Percentiles rank a stretch among this genome's conserved stretches.
phyloP scores from a whole-genome alignment of 2,329 filamentous ascomycete genomes.

The Fusarium sp. region DNA sequence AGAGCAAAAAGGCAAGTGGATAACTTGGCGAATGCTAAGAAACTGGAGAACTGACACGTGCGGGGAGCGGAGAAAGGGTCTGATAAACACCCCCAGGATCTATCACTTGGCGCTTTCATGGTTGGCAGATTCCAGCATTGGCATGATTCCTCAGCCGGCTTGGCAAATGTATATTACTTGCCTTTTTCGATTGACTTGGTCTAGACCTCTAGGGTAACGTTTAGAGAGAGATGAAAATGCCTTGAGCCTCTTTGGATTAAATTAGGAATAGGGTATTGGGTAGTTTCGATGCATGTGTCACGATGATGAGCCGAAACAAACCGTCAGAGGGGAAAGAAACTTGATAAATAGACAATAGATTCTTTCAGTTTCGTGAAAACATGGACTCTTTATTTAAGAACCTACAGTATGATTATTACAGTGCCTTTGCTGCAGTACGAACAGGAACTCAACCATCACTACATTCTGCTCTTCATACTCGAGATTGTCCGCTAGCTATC shows the following conservation, averaged over 20 bases:
- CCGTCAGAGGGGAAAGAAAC: neutral
- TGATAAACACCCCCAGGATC: neutral
- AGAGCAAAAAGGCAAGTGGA: constrained; percentile 41
- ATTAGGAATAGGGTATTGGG: neutral
- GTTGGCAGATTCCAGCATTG: neutral
- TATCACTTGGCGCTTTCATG: neutral
- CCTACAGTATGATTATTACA: neutral
- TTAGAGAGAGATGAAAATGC: accelerated
- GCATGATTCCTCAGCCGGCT: neutral
- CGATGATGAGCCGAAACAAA: too few relatives aligned
- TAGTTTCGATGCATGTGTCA: neutral
- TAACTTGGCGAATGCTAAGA: constrained; percentile 50
- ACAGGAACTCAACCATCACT: neutral
- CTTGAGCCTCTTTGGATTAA: neutral
- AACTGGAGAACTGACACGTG: neutral
- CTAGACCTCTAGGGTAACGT: neutral
- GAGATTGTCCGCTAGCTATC: neutral
- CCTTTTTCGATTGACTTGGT: neutral
- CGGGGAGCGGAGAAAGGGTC: neutral
- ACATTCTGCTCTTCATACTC: accelerated
- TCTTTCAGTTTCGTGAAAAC: accelerated
- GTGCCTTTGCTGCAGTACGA: too few relatives aligned
- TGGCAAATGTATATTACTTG: neutral
- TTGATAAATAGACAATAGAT: neutral
- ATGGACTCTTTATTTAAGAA: accelerated